Evolutionary conservation across 2,329 filamentous ascomycete species (phyloP).

Genomic region (Epichloe brachyelytri): DNA sequence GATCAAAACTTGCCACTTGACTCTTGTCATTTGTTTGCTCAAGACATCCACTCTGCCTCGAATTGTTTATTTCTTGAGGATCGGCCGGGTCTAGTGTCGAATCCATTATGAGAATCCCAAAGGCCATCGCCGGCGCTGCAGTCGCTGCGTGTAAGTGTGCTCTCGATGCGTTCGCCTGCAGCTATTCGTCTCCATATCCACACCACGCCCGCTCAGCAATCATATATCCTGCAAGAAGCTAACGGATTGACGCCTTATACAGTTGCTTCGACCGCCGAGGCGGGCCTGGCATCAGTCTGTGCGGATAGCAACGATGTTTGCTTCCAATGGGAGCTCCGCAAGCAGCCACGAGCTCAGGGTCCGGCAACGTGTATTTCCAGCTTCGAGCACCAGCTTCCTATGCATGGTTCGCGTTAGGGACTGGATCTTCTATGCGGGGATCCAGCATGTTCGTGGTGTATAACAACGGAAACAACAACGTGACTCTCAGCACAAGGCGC

Average conservation of each 20-base stretch:
- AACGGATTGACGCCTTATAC: background rate
- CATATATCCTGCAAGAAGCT: background rate
- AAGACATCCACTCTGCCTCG: background rate
- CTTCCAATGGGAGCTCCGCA: constrained; percentile 41
- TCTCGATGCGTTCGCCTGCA: background rate
- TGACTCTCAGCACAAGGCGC: constrained; percentile 46
- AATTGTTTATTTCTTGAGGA: background rate
- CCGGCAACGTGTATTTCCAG: constrained; percentile 48
- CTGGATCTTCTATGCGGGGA: constrained; percentile 40
- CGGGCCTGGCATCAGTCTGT: background rate
- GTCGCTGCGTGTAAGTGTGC: background rate
- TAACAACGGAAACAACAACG: constrained; percentile 41
- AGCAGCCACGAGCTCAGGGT: constrained; percentile 30
- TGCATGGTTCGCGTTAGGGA: constrained; percentile 46
- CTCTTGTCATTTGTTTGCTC: background rate
- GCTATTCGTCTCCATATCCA: background rate
- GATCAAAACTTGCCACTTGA: background rate
- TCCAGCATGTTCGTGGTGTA: constrained; percentile 53
- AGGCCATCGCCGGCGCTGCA: background rate
- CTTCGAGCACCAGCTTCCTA: constrained; percentile 39
- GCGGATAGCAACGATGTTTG: constrained; percentile 23
- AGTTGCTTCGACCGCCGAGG: background rate
- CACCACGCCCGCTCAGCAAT: background rate
- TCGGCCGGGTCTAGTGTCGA: background rate
- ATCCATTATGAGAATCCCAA: background rate